A percentile compares a stretch with the other conserved stretches of the same genome.
Conservation (phyloP, 2,329 filamentous ascomycete genomes). For the Neurospora crassa region DNA sequence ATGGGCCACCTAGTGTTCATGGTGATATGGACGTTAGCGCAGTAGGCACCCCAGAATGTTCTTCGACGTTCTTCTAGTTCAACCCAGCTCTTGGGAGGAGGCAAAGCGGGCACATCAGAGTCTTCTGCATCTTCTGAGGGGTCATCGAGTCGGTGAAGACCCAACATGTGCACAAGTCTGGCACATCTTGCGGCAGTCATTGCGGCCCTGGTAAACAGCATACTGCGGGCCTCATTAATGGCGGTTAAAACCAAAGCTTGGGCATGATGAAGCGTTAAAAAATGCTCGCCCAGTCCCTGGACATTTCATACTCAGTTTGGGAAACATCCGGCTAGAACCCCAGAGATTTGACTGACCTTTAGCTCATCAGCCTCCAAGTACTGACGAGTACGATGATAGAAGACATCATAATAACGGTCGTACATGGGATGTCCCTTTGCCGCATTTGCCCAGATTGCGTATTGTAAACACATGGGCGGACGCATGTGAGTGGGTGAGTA, state of each 20-base stretch:
- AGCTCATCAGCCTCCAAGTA: constrained; percentile 81
- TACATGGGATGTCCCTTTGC: constrained; percentile 66
- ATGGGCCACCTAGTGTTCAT: constrained; percentile 89
- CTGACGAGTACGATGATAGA: constrained; percentile 73
- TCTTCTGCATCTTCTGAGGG: constrained; percentile 39
- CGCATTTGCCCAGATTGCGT: constrained; percentile 80
- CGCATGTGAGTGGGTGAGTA: constrained; percentile 61
- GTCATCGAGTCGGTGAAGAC: constrained; percentile 68
- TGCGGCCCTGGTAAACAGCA: constrained; percentile 79
- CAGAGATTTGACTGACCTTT: constrained; percentile 38
- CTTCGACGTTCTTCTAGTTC: constrained; percentile 69
- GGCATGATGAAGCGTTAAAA: constrained; percentile 69
- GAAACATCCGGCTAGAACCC: neutral
- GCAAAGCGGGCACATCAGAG: constrained; percentile 54
- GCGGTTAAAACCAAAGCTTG: constrained; percentile 71
- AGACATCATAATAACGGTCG: constrained; percentile 59
- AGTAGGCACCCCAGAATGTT: constrained; percentile 80
- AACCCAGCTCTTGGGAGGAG: constrained; percentile 67
- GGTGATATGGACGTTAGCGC: constrained; percentile 73
- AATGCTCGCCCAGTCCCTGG: constrained; percentile 64
- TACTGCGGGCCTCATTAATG: constrained; percentile 72
- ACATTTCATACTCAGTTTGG: neutral
- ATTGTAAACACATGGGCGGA: constrained; percentile 74
- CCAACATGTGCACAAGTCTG: constrained; percentile 73
- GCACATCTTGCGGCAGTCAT: constrained; percentile 66